Evolutionary conservation across 177 flowering plant species (phyloP).

Genomic region (Tripterygium wilfordii): DNA sequence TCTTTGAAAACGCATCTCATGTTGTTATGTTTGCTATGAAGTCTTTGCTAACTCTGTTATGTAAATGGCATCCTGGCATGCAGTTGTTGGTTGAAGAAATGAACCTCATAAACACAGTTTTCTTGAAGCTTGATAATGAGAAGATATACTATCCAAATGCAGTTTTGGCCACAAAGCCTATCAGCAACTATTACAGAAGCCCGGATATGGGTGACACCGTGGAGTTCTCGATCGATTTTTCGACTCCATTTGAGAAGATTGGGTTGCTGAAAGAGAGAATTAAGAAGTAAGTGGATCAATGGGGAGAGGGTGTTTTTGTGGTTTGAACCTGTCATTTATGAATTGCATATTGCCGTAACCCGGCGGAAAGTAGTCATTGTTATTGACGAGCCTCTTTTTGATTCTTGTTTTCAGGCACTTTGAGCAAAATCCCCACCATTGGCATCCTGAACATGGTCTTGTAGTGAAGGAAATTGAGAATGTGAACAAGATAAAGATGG

Average conservation of each 20-base stretch:
- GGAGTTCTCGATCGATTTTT: background rate
- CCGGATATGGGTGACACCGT: background rate
- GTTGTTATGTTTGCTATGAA: too few relatives aligned
- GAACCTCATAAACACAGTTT: conserved; percentile 58
- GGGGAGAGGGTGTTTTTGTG: too few relatives aligned
- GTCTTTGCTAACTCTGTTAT: background rate
- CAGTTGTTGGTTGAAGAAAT: conserved; percentile 67
- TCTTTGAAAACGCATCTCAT: background rate
- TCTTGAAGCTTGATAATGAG: conserved; percentile 37
- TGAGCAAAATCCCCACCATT: background rate
- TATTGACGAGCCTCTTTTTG: too few relatives aligned
- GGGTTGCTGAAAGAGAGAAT: background rate
- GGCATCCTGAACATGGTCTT: background rate
- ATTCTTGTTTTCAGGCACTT: too few relatives aligned
- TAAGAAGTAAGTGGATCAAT: background rate
- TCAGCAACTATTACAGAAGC: background rate
- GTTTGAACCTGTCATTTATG: too few relatives aligned
- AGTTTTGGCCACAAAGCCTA: background rate
- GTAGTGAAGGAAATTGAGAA: background rate
- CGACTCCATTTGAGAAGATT: background rate
- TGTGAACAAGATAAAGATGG: background rate
- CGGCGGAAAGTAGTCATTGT: too few relatives aligned
- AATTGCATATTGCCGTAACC: too few relatives aligned
- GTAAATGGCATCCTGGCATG: background rate
- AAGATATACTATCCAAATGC: background rate